Evolutionary conservation across 2,329 filamentous ascomycete genomes (phyloP).

Genomic region (Aspergillus unguis): DNA sequence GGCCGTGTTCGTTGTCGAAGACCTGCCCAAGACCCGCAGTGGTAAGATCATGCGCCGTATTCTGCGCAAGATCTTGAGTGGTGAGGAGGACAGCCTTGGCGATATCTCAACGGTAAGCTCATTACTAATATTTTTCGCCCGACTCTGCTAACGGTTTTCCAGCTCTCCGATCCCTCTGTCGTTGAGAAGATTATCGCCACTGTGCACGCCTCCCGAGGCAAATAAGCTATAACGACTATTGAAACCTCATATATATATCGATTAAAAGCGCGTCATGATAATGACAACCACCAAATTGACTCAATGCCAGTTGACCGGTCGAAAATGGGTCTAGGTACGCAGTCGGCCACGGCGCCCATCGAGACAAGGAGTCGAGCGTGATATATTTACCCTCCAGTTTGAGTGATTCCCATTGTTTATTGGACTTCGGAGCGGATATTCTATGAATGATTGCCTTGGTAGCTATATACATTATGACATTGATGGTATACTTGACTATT

Average conservation of each 20-base stretch:
- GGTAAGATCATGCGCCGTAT: constrained; percentile 99
- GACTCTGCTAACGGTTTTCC: background rate
- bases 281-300: background rate
- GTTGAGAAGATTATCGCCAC: constrained; percentile 84
- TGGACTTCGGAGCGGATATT: constrained; percentile 11
- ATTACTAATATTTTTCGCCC: background rate
- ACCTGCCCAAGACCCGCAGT: constrained; percentile 93
- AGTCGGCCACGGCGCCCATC: background rate
- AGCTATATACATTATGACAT: constrained; percentile 2
- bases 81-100: constrained; percentile 94
- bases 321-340: background rate
- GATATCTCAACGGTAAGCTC: constrained; percentile 80
- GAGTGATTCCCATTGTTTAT: constrained; percentile 20
- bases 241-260: constrained; percentile 4
- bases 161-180: constrained; percentile 86
- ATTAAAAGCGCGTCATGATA: constrained; percentile 3
- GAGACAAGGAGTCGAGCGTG: background rate
- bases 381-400: constrained; percentile 7
- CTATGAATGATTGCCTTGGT: constrained; percentile 10
- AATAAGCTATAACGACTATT: constrained; percentile 23
- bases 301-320: background rate
- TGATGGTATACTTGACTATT: background rate
- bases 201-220: constrained; percentile 58
- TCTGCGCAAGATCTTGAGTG: constrained; percentile 92
- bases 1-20: constrained; percentile 83